Percentiles rank a stretch among this genome's conserved stretches.
Evolutionary conservation across 1,284 basidiomycete genomes (phyloP).

Genomic region (Ganoderma lingzhi): DNA sequence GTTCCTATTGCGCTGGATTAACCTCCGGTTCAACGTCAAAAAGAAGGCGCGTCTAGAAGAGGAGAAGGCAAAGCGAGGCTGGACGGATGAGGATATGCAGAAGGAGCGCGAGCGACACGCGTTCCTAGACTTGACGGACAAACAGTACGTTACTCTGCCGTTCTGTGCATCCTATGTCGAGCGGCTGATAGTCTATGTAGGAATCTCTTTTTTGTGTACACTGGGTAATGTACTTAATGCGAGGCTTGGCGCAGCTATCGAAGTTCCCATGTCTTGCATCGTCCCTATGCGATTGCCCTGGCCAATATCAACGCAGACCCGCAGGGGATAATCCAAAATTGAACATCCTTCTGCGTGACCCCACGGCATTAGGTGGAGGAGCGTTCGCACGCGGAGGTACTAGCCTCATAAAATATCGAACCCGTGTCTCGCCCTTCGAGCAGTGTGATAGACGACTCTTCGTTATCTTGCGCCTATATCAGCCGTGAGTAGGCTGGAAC

Average conservation of each 20-base stretch:
- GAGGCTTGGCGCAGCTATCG: slow-evolving; percentile 11
- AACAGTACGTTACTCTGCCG: slow-evolving; percentile 50
- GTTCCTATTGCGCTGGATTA: slow-evolving; percentile 60
- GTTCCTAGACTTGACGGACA: slow-evolving; percentile 68
- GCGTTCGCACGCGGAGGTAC: neutral
- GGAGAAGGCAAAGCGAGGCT: slow-evolving; percentile 54
- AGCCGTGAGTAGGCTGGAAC: slow-evolving; percentile 7
- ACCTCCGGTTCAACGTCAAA: slow-evolving; percentile 57
- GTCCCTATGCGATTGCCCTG: neutral
- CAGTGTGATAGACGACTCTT: slow-evolving; percentile 6
- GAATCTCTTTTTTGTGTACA: slow-evolving; percentile 49
- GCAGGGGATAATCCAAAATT: neutral
- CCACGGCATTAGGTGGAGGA: neutral
- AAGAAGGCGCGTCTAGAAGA: slow-evolving; percentile 52
- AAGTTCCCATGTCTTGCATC: neutral
- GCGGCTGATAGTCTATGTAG: slow-evolving; percentile 25
- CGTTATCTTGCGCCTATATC: slow-evolving; percentile 19
- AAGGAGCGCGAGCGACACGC: slow-evolving; percentile 63
- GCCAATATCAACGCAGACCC: neutral
- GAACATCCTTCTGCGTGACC: neutral
- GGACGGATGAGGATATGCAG: slow-evolving; percentile 63
- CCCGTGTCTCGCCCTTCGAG: slow-evolving; percentile 6
- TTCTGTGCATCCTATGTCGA: neutral
- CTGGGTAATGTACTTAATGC: slow-evolving; percentile 33
- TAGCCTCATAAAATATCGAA: neutral